Base-by-base conservation (phyloP, 2,329 filamentous ascomycete species). In the Seiridium unicorne region DNA sequence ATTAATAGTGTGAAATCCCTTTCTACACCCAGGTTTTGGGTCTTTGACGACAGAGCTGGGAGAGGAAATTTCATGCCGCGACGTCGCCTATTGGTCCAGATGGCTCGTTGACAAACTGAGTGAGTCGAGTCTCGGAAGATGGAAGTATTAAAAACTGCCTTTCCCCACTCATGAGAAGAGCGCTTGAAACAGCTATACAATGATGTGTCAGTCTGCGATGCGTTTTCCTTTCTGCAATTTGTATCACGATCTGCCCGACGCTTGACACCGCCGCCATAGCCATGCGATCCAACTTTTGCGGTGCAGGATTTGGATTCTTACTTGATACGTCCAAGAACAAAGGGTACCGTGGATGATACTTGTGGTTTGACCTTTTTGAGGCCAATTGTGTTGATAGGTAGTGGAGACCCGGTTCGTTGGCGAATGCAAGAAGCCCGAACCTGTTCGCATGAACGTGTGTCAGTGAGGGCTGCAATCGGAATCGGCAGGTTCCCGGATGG, bases 371-470 rank as follows among this genome's bases (percentile, higher is more conserved):
- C 26, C 38, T 46, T 55, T 60, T 60, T 11, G 44, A 61, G 18
- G 18, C 55, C 60, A 49, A 57, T 58, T 44, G 38, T 58, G 65
- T 69, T 59, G 62, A 63, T 63, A 63, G 62, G 65, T 57, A 64
- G 68, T 72, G 74, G 73, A 70, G 69, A 70, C 68, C 60, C 66
- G 64, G 68, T 69, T 71, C 68, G 72, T 72, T 74, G 69, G 72
- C 71, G 13, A 49, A 77, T 78, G 77, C 76, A 74, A 72, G 70
- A 73, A 76, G 69, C 76, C 77, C 72, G 74, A 77, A 78, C 74
- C 74, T 78, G 76, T 79, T 79, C 76, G 75, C 75, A 77, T 75
- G 69, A 69, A 68, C 65, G 63, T 65, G 65, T 68, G 69, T 72
- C 62, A 73, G 69, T 69, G 64, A 63, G 65, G 61, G 64, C 69